phyloP scores from a whole-genome alignment of 148 eudicot genomes.

The Gaultheria prostrata region DNA sequence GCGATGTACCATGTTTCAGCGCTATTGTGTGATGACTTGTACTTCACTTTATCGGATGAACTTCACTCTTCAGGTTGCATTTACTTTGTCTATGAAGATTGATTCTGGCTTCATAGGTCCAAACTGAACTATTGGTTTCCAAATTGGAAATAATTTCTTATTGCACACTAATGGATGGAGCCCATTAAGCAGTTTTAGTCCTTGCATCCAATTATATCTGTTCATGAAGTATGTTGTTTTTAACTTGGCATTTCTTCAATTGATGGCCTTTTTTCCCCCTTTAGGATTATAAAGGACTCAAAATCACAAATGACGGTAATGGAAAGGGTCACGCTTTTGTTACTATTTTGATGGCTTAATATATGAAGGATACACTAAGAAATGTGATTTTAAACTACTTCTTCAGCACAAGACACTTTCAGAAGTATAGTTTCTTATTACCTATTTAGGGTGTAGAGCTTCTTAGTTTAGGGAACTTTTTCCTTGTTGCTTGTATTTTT shows the following conservation, averaged over 20 bases:
- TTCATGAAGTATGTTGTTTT: neutral
- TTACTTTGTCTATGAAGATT: neutral
- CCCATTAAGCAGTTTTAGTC: neutral
- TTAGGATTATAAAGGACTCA: neutral
- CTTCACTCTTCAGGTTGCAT: neutral
- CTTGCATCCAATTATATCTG: neutral
- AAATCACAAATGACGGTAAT: neutral
- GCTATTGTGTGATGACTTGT: neutral
- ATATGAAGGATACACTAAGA: neutral
- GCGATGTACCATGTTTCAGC: neutral
- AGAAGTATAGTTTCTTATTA: neutral
- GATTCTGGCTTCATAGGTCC: neutral
- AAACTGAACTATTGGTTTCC: neutral
- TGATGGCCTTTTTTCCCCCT: neutral
- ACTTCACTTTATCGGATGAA: neutral
- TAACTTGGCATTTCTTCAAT: neutral
- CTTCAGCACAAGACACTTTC: neutral
- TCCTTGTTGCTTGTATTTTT: neutral
- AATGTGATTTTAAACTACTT: neutral
- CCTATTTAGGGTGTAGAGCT: neutral
- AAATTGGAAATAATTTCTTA: neutral
- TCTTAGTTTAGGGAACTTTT: neutral
- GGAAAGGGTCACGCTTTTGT: neutral
- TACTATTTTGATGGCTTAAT: neutral
- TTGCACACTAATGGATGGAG: neutral